Conservation (phyloP, 2,329 filamentous ascomycete species). For the Talaromyces sp. region DNA sequence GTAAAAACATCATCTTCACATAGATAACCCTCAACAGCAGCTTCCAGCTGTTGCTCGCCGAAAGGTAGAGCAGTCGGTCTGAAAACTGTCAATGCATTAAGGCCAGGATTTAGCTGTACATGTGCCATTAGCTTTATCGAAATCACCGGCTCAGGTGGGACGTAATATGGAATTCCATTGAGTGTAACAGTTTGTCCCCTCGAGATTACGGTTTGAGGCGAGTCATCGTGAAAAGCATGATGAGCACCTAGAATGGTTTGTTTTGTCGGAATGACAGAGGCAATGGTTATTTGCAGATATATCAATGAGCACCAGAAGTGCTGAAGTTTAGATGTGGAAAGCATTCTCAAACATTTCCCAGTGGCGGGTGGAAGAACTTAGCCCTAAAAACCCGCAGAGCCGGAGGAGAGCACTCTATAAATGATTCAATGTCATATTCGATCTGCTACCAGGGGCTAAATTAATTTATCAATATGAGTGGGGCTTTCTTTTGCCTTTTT, state of each 20-base stretch:
- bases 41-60: background rate
- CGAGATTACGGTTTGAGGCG: background rate
- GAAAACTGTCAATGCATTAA: constrained; percentile 4
- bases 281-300: background rate
- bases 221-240: background rate
- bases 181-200: constrained; percentile 5
- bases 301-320: background rate
- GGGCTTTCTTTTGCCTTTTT: background rate
- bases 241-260: background rate
- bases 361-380: background rate
- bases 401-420: background rate
- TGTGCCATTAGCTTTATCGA: background rate
- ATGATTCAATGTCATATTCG: background rate
- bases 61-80: background rate
- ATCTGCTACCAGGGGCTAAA: background rate
- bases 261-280: background rate
- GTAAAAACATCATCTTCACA: constrained; percentile 1
- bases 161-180: background rate
- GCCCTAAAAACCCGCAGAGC: background rate
- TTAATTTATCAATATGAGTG: background rate
- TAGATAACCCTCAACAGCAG: background rate
- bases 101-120: background rate
- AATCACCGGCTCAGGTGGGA: background rate
- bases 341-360: background rate
- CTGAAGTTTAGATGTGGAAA: background rate